Conservation (phyloP, 2,329 filamentous ascomycete species). For the Orbilia quercus region DNA sequence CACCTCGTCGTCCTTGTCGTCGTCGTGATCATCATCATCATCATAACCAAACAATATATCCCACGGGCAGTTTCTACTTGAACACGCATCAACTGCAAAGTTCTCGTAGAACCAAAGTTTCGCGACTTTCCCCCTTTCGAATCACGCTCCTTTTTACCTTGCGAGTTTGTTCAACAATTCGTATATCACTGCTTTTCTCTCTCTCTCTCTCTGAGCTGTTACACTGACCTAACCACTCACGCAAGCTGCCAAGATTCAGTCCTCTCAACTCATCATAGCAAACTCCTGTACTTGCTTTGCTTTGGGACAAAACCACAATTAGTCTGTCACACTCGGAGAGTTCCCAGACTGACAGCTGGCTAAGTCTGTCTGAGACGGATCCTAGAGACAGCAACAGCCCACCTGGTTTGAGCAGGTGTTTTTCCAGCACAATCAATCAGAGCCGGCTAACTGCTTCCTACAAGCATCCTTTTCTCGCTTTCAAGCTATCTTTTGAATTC, state of each 20-base stretch:
- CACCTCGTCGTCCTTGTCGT: not conserved
- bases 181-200: not conserved
- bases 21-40: conserved; percentile 17
- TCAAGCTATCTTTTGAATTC: not conserved
- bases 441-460: conserved; percentile 29
- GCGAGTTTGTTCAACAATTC: conserved; percentile 16
- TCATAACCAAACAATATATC: too few relatives aligned
- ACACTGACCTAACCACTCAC: conserved; percentile 23
- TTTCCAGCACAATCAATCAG: too few relatives aligned
- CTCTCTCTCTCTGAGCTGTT: too few relatives aligned
- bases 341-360: too few relatives aligned
- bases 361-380: too few relatives aligned
- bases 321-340: too few relatives aligned
- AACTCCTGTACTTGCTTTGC: too few relatives aligned
- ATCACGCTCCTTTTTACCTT: conserved; percentile 15
- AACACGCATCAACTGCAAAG: conserved; percentile 35
- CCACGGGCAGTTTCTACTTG: not conserved
- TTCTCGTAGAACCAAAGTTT: conserved; percentile 9
- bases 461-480: not conserved
- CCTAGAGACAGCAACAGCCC: too few relatives aligned
- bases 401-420: too few relatives aligned
- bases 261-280: too few relatives aligned
- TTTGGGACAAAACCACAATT: too few relatives aligned
- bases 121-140: not conserved
- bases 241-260: too few relatives aligned